phyloP scores from a whole-genome alignment of 352 stramenopile genomes.

The Globisporangium parvum region DNA sequence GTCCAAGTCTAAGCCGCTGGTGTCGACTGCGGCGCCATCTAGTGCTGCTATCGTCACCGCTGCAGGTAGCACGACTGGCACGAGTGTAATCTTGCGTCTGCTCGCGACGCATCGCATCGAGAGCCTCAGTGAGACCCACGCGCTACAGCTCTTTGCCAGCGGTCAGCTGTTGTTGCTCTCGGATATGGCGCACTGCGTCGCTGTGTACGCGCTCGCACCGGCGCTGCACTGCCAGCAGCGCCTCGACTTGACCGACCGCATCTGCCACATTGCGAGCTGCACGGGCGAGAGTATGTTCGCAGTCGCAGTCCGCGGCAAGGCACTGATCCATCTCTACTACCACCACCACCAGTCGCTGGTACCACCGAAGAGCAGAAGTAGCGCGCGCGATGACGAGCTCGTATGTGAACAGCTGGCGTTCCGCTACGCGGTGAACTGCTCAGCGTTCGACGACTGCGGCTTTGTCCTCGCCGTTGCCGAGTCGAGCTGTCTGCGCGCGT shows the following conservation, averaged over 20 bases:
- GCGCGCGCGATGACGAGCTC: neutral
- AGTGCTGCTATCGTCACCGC: neutral
- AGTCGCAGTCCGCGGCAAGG: slow-evolving; percentile 23
- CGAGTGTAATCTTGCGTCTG: slow-evolving; percentile 1
- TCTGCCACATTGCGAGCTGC: slow-evolving; percentile 20
- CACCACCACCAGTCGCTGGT: neutral
- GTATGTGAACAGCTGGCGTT: slow-evolving; percentile 20
- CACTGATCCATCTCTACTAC: slow-evolving; percentile 20
- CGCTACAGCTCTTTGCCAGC: slow-evolving; percentile 19
- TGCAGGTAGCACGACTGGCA: too few relatives aligned
- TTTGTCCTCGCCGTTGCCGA: slow-evolving; percentile 39
- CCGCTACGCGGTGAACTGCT: slow-evolving; percentile 29
- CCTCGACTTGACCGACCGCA: slow-evolving; percentile 11
- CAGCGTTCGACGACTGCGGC: slow-evolving; percentile 31
- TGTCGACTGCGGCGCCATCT: neutral
- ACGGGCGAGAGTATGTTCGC: slow-evolving; percentile 9
- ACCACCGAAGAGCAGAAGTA: neutral
- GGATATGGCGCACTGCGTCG: slow-evolving; percentile 20
- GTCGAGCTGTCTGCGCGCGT: slow-evolving; percentile 39
- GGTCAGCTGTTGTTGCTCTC: slow-evolving; percentile 22
- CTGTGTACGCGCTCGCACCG: slow-evolving; percentile 7
- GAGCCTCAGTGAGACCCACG: slow-evolving; percentile 12
- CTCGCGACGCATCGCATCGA: slow-evolving; percentile 4
- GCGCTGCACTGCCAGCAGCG: slow-evolving; percentile 14
- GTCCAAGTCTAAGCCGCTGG: neutral